Base-by-base conservation (phyloP, 495 filamentous ascomycete species). In the Bryoglossum gracile region DNA sequence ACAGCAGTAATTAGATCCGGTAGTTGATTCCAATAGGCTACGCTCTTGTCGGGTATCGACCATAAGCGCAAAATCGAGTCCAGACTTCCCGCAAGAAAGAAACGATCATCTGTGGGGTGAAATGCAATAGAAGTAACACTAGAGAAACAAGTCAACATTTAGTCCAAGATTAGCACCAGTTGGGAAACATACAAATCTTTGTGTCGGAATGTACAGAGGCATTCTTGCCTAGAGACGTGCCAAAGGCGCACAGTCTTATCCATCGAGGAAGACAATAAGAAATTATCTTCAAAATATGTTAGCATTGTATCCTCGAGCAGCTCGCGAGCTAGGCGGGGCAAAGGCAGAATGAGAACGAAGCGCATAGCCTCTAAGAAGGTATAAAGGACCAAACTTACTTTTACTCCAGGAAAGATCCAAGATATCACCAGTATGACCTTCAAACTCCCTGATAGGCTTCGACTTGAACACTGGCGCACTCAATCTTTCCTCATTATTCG, bases 381-480 rank as follows among this genome's bases (percentile, higher is more conserved):
- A n/a, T n/a, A n/a, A n/a, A n/a, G n/a, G n/a, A n/a, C n/a, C n/a
- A n/a, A n/a, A n/a, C n/a, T n/a, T n/a, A n/a, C n/a, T 99, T 76
- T 98, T 99, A 69, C 89, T 95, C 91, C 92, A 99, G 64, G 87
- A 95, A 28, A 99, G 59, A 59, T 94, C 91, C 54, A 99, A 68
- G 4, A 99, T 80, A 60, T 90, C 89, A 5, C 83, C 84, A 0
- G 80, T 86, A 60, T 99, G 92, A 0, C 89, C 90, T 46, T 79
- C 68, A 59, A 92, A 95, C 58, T 92, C 83, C 43, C 81, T 77
- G 4, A 85, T 58, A 1, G 89, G 86, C 59, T 83, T 83, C 14
- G 75, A 70, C 57, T 80, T 78, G 64, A 99, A 96, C n/a, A 97
- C 89, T 4, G 89, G 92, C 28, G 92, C 92, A 58, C 84, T 90